phyloP scores from a whole-genome alignment of 257 asterid genomes.

The Scutellaria minor region DNA sequence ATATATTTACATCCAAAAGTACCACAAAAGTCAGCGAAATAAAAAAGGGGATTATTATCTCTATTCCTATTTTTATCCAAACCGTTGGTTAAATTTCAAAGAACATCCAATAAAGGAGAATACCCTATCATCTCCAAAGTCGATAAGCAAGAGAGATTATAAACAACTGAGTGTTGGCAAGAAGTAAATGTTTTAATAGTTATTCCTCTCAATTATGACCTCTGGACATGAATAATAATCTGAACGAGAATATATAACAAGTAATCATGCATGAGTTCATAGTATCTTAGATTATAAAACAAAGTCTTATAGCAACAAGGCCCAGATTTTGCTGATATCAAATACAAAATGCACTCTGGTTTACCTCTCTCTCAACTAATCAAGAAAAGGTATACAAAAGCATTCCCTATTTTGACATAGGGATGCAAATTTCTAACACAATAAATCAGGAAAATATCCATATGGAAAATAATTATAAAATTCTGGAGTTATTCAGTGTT shows the following conservation, averaged over 20 bases:
- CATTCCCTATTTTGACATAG: not conserved
- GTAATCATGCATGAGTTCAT: not conserved
- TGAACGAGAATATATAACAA: not conserved
- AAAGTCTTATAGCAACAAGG: not conserved
- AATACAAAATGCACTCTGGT: not conserved
- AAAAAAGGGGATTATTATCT: not conserved
- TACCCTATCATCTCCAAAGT: not conserved
- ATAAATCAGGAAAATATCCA: not conserved
- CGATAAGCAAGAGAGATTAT: not conserved
- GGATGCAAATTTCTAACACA: not conserved
- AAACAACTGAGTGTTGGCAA: not conserved
- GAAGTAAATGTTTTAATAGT: not conserved
- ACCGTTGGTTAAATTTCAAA: not conserved
- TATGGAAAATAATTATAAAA: not conserved
- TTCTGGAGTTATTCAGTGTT: not conserved
- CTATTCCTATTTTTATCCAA: not conserved
- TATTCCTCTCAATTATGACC: not conserved
- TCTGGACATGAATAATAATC: not conserved
- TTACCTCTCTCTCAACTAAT: not conserved
- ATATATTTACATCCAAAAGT: constrained; percentile 26
- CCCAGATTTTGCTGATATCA: not conserved
- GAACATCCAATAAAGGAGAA: not conserved
- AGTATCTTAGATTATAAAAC: not conserved
- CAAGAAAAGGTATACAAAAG: not conserved
- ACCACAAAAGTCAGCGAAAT: constrained; percentile 1